These are phyloP conservation scores for Millerago galiae DNA, from an alignment of 805 yeast genomes.

Conservation along the genomic window DNA sequence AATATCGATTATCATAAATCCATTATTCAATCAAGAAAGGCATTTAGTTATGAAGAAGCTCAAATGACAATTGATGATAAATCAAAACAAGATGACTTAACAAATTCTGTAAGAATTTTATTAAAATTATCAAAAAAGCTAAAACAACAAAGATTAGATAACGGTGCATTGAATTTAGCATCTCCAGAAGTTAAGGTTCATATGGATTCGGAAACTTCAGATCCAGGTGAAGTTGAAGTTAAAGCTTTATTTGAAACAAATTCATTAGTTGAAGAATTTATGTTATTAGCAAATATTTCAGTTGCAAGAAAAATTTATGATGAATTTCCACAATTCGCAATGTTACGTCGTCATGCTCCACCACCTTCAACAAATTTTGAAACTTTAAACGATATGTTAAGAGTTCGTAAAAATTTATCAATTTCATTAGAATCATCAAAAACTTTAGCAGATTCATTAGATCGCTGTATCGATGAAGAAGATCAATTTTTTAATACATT, in stretches of 20 bases:
- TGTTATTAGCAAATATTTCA: slow-evolving; percentile 94
- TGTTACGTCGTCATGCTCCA: slow-evolving; percentile 96
- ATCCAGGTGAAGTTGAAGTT: slow-evolving; percentile 92
- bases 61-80: slow-evolving; percentile 84
- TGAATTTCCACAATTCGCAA: slow-evolving; percentile 95
- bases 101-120: slow-evolving; percentile 82
- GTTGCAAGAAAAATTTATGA: slow-evolving; percentile 92
- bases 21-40: slow-evolving; percentile 84
- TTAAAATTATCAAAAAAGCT: slow-evolving; percentile 74
- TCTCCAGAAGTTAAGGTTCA: slow-evolving; percentile 98
- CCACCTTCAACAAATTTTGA: slow-evolving; percentile 96
- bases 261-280: slow-evolving; percentile 95
- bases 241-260: slow-evolving; percentile 85
- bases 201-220: slow-evolving; percentile 95
- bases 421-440: slow-evolving; percentile 81
- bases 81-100: slow-evolving; percentile 71
- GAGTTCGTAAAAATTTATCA: slow-evolving; percentile 68
- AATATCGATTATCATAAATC: slow-evolving; percentile 78
- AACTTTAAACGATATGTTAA: slow-evolving; percentile 78
- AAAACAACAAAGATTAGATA: slow-evolving; percentile 79
- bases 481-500: slow-evolving; percentile 93
- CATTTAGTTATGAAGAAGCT: slow-evolving; percentile 91
- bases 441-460: slow-evolving; percentile 89
- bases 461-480: slow-evolving; percentile 71
- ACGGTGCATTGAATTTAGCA: slow-evolving; percentile 95